Conservation (phyloP, 2,329 filamentous ascomycete species). For the Elsinoe australis region DNA sequence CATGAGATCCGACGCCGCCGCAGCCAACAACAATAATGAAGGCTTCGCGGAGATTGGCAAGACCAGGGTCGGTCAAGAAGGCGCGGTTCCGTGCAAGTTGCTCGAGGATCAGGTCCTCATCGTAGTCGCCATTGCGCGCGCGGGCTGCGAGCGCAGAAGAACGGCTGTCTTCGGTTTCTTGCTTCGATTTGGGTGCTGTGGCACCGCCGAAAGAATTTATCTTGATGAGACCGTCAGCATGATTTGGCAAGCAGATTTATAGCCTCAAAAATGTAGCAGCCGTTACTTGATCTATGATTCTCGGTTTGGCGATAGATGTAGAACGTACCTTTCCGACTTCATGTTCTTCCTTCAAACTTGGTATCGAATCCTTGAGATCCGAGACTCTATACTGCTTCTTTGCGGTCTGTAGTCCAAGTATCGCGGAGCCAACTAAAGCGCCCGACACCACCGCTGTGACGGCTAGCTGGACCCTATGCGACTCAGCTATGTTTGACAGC, state of each 20-base stretch:
- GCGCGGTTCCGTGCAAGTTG: constrained; percentile 89
- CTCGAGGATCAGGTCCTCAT: constrained; percentile 80
- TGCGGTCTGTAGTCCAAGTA: constrained; percentile 51
- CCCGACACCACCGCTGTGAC: constrained; percentile 58
- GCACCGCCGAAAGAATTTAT: constrained; percentile 53
- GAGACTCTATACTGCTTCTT: constrained; percentile 48
- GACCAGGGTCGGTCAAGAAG: constrained; percentile 76
- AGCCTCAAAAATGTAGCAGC: too few relatives aligned
- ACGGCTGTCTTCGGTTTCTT: constrained; percentile 49
- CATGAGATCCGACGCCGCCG: constrained; percentile 92
- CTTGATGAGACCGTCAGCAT: constrained; percentile 32
- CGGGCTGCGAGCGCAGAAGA: constrained; percentile 51
- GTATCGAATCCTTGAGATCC: constrained; percentile 55
- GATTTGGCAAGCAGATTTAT: too few relatives aligned
- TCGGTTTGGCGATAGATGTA: too few relatives aligned
- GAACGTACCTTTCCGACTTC: constrained; percentile 43
- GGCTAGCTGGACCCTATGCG: constrained; percentile 54
- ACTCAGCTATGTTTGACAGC: constrained; percentile 38
- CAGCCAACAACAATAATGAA: constrained; percentile 89
- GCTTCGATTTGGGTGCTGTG: constrained; percentile 28
- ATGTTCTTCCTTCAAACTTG: constrained; percentile 45
- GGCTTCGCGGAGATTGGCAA: constrained; percentile 68
- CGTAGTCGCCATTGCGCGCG: constrained; percentile 56
- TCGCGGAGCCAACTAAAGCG: constrained; percentile 43
- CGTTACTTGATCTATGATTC: too few relatives aligned